These are phyloP conservation scores for Groenewaldozyma auringiensis DNA, from an alignment of 1,139 yeast species.

Conservation along the genomic window DNA sequence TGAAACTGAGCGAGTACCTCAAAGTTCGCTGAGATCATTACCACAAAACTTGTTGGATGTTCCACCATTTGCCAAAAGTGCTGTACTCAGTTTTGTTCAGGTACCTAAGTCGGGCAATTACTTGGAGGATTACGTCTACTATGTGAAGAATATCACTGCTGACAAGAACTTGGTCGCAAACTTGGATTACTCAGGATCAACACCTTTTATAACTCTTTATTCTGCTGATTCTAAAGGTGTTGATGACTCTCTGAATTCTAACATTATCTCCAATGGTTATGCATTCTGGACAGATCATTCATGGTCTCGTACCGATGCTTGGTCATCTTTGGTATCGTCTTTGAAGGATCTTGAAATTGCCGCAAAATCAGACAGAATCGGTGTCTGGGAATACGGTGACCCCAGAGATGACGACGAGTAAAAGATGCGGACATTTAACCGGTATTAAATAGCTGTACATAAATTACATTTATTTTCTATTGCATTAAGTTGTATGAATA, in stretches of 20 bases:
- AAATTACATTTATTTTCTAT: no score
- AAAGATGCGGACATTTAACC: no score
- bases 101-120: slow-evolving; percentile 56
- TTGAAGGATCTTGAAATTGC: slow-evolving; percentile 38
- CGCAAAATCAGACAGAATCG: slow-evolving; percentile 50
- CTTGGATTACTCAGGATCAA: slow-evolving; percentile 36
- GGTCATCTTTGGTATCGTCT: slow-evolving; percentile 23
- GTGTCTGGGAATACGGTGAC: slow-evolving; percentile 83
- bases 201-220: slow-evolving; percentile 47
- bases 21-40: slow-evolving; percentile 44
- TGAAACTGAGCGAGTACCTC: slow-evolving; percentile 43
- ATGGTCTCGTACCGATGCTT: slow-evolving; percentile 33
- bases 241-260: slow-evolving; percentile 54
- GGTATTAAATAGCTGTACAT: neutral
- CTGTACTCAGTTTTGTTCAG: slow-evolving; percentile 48
- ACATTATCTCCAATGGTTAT: slow-evolving; percentile 56
- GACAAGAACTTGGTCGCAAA: slow-evolving; percentile 51
- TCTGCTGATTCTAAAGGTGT: slow-evolving; percentile 54
- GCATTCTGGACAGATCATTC: slow-evolving; percentile 44
- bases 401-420: slow-evolving; percentile 50
- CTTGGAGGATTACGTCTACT: slow-evolving; percentile 50
- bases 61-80: slow-evolving; percentile 54
- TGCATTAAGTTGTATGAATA: neutral
- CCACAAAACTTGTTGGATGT: slow-evolving; percentile 44
- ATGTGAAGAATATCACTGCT: slow-evolving; percentile 34